Percentiles rank a stretch among this genome's conserved stretches.
phyloP scores from a whole-genome alignment of 176 grass and related monocot genomes.

The Dactylis glomerata region DNA sequence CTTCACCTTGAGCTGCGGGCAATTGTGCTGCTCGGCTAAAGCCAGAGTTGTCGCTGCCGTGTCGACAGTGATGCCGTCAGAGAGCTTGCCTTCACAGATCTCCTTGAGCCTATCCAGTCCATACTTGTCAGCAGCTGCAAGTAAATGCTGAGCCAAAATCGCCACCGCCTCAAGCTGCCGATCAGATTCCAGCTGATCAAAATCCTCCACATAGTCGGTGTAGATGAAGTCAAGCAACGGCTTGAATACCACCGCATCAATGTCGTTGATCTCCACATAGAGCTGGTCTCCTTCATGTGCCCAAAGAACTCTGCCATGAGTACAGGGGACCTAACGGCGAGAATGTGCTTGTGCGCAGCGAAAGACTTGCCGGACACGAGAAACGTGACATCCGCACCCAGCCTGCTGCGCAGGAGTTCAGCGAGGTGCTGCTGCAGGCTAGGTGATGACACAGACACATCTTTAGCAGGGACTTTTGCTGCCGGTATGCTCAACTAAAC shows the following conservation, averaged over 20 bases:
- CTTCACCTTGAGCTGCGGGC: slow-evolving; percentile 15
- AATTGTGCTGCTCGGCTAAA: slow-evolving; percentile 29
- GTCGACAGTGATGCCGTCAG: not conserved
- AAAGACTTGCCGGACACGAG: not conserved
- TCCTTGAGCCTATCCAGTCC: slow-evolving; percentile 29
- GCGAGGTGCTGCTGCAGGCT: not conserved
- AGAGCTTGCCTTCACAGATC: slow-evolving; percentile 16
- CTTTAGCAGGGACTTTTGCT: not conserved
- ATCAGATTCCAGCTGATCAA: not conserved
- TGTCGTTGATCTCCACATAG: slow-evolving; percentile 18
- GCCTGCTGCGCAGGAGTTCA: not conserved
- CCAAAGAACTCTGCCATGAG: slow-evolving; percentile 45
- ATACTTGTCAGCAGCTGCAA: slow-evolving; percentile 32
- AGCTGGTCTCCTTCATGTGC: slow-evolving; percentile 12
- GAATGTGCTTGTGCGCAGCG: not conserved
- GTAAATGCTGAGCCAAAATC: slow-evolving; percentile 26
- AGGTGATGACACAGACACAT: not conserved
- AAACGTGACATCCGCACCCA: not conserved
- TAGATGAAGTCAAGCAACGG: slow-evolving; percentile 62
- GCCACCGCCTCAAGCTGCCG: not conserved
- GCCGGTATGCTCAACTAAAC: too few species aligned
- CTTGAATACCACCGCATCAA: slow-evolving; percentile 29
- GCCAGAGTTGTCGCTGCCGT: slow-evolving; percentile 12
- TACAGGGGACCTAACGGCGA: slow-evolving; percentile 23
- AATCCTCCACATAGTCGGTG: not conserved